Evolutionary conservation across 306 rosid genomes (phyloP).

Genomic region (Corylus americana): DNA sequence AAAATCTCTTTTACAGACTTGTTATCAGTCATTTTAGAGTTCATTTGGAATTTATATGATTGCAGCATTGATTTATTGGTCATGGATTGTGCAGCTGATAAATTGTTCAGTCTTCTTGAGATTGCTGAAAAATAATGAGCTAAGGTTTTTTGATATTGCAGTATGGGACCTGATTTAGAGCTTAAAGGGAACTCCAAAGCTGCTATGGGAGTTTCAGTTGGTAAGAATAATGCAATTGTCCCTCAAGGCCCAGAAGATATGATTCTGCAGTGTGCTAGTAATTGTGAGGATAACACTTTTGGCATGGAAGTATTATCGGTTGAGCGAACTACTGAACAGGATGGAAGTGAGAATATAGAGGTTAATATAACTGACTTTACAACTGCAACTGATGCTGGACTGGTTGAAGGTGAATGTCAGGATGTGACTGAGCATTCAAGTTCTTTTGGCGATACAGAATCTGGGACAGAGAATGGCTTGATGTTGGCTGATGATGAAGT

Average conservation of each 20-base stretch:
- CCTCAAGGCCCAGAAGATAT: constrained; percentile 18
- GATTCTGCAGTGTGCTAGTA: constrained; percentile 32
- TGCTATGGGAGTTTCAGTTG: constrained; percentile 32
- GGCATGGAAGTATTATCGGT: constrained; percentile 26
- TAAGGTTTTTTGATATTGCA: constrained; percentile 21
- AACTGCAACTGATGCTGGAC: constrained; percentile 29
- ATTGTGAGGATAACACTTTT: constrained; percentile 25
- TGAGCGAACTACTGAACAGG: constrained; percentile 22
- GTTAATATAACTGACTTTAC: constrained; percentile 42
- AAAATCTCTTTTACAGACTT: background rate
- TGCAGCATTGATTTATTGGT: constrained; percentile 8
- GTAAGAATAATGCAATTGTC: constrained; percentile 34
- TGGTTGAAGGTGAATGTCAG: constrained; percentile 30
- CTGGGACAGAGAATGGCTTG: constrained; percentile 43
- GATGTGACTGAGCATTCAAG: constrained; percentile 63
- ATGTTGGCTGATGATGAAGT: constrained; percentile 57
- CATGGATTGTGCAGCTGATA: constrained; percentile 24
- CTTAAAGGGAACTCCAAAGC: constrained; percentile 35
- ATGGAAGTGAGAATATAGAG: constrained; percentile 46
- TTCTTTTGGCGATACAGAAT: constrained; percentile 69
- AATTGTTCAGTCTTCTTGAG: background rate
- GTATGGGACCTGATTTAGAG: constrained; percentile 56
- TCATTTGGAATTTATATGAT: constrained; percentile 14
- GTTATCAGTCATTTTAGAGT: background rate
- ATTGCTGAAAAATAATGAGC: constrained; percentile 11